These are phyloP conservation scores for Apiospora rasikravindrae DNA, from an alignment of 2,329 filamentous ascomycete species.

Conservation along the genomic window DNA sequence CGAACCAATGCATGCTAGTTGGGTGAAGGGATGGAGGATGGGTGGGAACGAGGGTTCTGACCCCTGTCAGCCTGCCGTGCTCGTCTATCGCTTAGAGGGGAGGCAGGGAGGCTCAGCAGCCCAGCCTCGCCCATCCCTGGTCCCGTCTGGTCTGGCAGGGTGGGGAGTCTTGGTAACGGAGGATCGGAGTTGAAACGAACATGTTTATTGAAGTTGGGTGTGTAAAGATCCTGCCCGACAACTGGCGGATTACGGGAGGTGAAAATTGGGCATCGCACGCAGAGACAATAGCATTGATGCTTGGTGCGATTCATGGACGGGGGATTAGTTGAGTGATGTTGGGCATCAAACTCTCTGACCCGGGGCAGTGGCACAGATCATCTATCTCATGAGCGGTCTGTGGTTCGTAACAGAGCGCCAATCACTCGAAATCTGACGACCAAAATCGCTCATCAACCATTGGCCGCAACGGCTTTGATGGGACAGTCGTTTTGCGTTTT, in stretches of 20 bases:
- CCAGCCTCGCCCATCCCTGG: constrained; percentile 17
- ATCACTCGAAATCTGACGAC: not conserved
- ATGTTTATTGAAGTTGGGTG: not conserved
- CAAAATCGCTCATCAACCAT: not conserved
- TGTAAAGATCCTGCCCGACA: not conserved
- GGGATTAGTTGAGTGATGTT: not conserved
- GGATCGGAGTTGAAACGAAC: not conserved
- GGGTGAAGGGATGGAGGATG: not conserved
- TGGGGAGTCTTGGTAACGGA: not conserved
- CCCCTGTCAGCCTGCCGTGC: constrained; percentile 3
- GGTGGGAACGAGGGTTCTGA: not conserved
- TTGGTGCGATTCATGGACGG: not conserved
- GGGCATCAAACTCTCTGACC: constrained; percentile 5
- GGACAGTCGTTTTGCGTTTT: not conserved
- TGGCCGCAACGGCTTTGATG: not conserved
- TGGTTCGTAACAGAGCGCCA: not conserved
- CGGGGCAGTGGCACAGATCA: not conserved
- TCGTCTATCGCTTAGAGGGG: not conserved
- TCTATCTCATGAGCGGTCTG: not conserved
- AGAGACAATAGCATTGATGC: not conserved
- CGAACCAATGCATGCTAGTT: constrained; percentile 4
- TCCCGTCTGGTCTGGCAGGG: not conserved
- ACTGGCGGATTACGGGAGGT: not conserved
- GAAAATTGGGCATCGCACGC: not conserved
- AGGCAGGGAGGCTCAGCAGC: constrained; percentile 20